phyloP scores from a whole-genome alignment of 768 basidiomycete genomes.

The Coprinellus micaceus region DNA sequence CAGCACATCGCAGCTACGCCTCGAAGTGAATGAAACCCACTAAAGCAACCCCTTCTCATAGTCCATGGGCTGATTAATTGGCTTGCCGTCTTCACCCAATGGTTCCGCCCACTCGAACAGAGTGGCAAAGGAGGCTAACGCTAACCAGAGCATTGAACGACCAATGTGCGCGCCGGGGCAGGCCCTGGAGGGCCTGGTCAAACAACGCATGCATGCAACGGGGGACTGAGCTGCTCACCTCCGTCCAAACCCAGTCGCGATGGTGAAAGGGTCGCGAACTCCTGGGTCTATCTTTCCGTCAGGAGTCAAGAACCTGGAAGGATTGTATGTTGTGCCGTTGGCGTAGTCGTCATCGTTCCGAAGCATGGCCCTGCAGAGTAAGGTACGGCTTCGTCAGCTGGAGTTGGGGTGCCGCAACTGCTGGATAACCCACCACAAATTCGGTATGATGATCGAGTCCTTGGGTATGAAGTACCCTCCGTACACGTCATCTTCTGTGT shows the following conservation, averaged over 20 bases:
- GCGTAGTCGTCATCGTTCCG: constrained; percentile 34
- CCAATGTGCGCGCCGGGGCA: constrained; percentile 7
- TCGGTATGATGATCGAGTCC: background rate
- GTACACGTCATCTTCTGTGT: constrained; percentile 1
- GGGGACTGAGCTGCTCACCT: constrained; percentile 7
- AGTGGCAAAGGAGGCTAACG: constrained; percentile 4
- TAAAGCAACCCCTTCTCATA: background rate
- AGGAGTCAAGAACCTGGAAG: constrained; percentile 31
- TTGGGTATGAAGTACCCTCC: background rate
- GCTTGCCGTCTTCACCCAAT: constrained; percentile 1
- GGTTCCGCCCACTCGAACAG: constrained; percentile 10
- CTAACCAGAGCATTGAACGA: constrained; percentile 1
- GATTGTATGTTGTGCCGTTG: constrained; percentile 33
- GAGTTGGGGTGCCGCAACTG: too few relatives aligned
- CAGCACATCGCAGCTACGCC: background rate
- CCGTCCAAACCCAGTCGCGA: constrained; percentile 29
- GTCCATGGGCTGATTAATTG: background rate
- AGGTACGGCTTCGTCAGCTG: background rate
- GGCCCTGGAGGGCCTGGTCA: background rate
- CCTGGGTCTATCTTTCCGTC: constrained; percentile 15
- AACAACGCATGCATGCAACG: too few relatives aligned
- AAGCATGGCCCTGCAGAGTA: constrained; percentile 38
- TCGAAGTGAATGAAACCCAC: background rate
- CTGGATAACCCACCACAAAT: background rate
- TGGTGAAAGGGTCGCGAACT: constrained; percentile 14